A percentile compares a stretch with the other conserved stretches of the same genome.
Conservation (phyloP, 2,329 filamentous ascomycete genomes). For the Colletotrichum tamarilloi region DNA sequence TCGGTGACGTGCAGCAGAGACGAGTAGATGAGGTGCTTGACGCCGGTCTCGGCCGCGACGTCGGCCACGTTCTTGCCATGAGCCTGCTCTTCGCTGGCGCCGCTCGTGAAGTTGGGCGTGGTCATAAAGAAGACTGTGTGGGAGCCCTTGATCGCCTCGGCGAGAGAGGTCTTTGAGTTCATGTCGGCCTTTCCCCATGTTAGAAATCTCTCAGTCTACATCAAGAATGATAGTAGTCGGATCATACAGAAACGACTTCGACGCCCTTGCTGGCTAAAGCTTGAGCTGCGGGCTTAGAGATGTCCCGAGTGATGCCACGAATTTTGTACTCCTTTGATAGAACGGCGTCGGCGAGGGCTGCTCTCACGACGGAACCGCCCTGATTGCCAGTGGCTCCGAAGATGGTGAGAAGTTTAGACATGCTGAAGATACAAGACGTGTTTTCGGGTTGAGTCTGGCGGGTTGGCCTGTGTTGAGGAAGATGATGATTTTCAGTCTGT, state of each 20-base stretch:
- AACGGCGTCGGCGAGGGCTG: slow-evolving; percentile 57
- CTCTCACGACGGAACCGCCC: slow-evolving; percentile 57
- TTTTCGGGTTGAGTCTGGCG: too few relatives aligned
- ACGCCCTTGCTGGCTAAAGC: slow-evolving; percentile 53
- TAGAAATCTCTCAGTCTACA: neutral
- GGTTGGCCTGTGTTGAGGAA: too few relatives aligned
- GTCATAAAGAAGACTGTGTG: slow-evolving; percentile 55
- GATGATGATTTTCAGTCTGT: too few relatives aligned
- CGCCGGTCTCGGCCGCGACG: slow-evolving; percentile 44
- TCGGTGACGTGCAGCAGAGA: slow-evolving; percentile 45
- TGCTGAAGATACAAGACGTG: neutral
- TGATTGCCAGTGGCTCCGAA: slow-evolving; percentile 63
- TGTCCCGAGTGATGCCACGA: slow-evolving; percentile 60
- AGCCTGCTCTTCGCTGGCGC: slow-evolving; percentile 35
- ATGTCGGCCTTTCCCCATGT: slow-evolving; percentile 49
- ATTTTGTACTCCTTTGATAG: slow-evolving; percentile 56
- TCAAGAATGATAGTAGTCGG: too few relatives aligned
- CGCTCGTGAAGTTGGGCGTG: slow-evolving; percentile 36
- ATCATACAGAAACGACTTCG: slow-evolving; percentile 51
- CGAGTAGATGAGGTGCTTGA: slow-evolving; percentile 47
- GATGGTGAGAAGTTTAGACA: slow-evolving; percentile 48
- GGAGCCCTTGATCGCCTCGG: slow-evolving; percentile 52
- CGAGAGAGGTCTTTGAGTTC: slow-evolving; percentile 47
- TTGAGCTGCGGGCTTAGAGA: slow-evolving; percentile 51
- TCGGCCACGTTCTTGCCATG: slow-evolving; percentile 56